These are phyloP conservation scores for Magnusiomyces suaveolens DNA, from an alignment of 1,139 yeast genomes.

Conservation along the genomic window DNA sequence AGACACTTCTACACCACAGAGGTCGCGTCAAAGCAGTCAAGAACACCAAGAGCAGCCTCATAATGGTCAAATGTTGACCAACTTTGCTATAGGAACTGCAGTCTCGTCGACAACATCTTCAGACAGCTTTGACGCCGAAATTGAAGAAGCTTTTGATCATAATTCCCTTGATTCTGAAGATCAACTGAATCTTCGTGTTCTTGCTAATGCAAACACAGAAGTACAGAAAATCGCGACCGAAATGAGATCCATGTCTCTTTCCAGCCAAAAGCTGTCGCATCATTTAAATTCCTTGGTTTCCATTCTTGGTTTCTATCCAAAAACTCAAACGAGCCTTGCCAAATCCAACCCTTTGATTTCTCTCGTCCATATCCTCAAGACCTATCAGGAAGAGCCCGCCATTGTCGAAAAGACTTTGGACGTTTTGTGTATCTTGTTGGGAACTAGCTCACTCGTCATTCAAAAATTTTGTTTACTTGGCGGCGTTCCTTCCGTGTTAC, in stretches of 20 bases:
- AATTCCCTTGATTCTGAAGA: constrained; percentile 19
- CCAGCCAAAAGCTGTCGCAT: constrained; percentile 7
- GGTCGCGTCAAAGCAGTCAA: not conserved
- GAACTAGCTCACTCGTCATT: constrained; percentile 33
- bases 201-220: constrained; percentile 19
- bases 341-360: constrained; percentile 45
- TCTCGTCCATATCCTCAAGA: constrained; percentile 41
- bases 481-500: constrained; percentile 45
- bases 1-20: not conserved
- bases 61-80: not conserved
- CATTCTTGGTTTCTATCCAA: constrained; percentile 21
- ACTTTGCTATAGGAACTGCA: not conserved
- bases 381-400: constrained; percentile 9
- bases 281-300: constrained; percentile 6
- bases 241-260: constrained; percentile 12
- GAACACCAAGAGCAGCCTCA: not conserved
- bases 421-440: constrained; percentile 37
- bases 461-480: constrained; percentile 49
- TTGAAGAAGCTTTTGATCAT: constrained; percentile 21
- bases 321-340: constrained; percentile 28
- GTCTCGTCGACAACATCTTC: constrained; percentile 13
- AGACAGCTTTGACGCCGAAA: constrained; percentile 25
- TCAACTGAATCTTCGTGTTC: constrained; percentile 22
- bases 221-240: constrained; percentile 18
- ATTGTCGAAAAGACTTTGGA: constrained; percentile 37